Percentiles rank a stretch among this genome's conserved stretches.
phyloP scores from a whole-genome alignment of 2,329 filamentous ascomycete genomes.

The Eurotiales sp. region DNA sequence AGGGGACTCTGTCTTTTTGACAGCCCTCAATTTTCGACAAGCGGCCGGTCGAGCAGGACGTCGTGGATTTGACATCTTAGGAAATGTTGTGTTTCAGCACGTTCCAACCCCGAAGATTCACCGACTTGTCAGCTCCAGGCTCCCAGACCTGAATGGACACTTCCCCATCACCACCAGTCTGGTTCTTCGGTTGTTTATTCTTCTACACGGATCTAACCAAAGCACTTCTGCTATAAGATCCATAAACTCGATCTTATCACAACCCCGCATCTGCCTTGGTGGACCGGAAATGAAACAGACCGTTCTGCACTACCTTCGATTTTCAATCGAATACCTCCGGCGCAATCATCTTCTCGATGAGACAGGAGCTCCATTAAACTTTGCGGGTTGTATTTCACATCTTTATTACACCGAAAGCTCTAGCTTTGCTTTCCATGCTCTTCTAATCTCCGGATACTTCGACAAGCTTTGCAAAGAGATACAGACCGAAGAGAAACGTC shows the following conservation, averaged over 20 bases:
- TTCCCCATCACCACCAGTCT: slow-evolving; percentile 74
- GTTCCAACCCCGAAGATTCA: slow-evolving; percentile 59
- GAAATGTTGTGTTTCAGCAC: slow-evolving; percentile 75
- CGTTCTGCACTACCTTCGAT: slow-evolving; percentile 71
- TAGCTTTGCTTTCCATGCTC: slow-evolving; percentile 70
- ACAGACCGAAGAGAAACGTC: slow-evolving; percentile 45
- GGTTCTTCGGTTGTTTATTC: slow-evolving; percentile 63
- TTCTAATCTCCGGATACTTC: slow-evolving; percentile 69
- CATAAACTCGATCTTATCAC: slow-evolving; percentile 65
- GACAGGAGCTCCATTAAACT: slow-evolving; percentile 64
- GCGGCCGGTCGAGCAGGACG: slow-evolving; percentile 73
- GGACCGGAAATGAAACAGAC: slow-evolving; percentile 64
- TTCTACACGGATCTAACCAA: slow-evolving; percentile 63
- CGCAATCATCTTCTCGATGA: slow-evolving; percentile 62
- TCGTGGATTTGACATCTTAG: slow-evolving; percentile 74
- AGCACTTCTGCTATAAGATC: slow-evolving; percentile 59
- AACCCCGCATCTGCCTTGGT: slow-evolving; percentile 67
- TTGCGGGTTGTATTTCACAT: slow-evolving; percentile 66
- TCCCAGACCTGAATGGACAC: slow-evolving; percentile 72
- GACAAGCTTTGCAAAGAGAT: slow-evolving; percentile 59
- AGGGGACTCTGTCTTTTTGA: slow-evolving; percentile 69
- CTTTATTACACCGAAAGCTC: slow-evolving; percentile 74
- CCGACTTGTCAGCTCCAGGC: slow-evolving; percentile 66
- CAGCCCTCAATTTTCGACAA: slow-evolving; percentile 72
- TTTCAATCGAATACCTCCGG: slow-evolving; percentile 75